These are phyloP conservation scores for Stagonosporopsis tanaceti DNA, from an alignment of 2,329 filamentous ascomycete genomes.

Conservation along the genomic window DNA sequence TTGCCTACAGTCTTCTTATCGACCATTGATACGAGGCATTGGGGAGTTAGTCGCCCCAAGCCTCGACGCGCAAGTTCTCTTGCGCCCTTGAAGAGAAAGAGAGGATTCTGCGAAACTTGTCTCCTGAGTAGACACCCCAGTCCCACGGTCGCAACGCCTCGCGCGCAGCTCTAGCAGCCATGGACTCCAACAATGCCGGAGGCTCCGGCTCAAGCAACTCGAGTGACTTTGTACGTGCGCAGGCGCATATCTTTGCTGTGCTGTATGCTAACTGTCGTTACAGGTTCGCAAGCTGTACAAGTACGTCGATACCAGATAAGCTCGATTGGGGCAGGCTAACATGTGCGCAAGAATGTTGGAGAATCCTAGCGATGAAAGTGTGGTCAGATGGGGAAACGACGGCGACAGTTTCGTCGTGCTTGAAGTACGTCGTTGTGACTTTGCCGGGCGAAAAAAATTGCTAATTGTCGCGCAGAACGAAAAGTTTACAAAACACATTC, in stretches of 20 bases:
- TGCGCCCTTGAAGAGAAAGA: constrained; percentile 3
- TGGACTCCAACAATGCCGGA: constrained; percentile 44
- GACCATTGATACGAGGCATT: constrained; percentile 10
- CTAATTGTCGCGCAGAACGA: constrained; percentile 73
- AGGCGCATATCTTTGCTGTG: not conserved
- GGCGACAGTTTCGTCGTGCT: constrained; percentile 97
- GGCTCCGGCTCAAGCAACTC: constrained; percentile 74
- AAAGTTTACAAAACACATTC: constrained; percentile 95
- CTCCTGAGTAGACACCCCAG: not conserved
- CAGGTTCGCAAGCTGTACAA: constrained; percentile 98
- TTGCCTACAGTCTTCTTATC: constrained; percentile 4
- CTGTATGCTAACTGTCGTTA: constrained; percentile 31
- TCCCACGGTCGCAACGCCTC: not conserved
- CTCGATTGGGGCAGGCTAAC: constrained; percentile 33
- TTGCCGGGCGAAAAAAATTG: not conserved
- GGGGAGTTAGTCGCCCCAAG: constrained; percentile 18
- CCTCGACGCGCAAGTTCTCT: constrained; percentile 13
- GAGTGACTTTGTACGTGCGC: constrained; percentile 86
- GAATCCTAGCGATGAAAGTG: constrained; percentile 88
- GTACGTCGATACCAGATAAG: constrained; percentile 62
- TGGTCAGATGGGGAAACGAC: constrained; percentile 94
- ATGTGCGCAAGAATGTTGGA: constrained; percentile 81
- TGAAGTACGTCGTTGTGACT: constrained; percentile 68
- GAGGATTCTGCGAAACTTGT: not conserved
- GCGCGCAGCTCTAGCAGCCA: constrained; percentile 24